A percentile compares a stretch with the other conserved stretches of the same genome.
phyloP scores from a whole-genome alignment of 2,329 filamentous ascomycete genomes.

The Teratosphaeria pseudoeucalypti region DNA sequence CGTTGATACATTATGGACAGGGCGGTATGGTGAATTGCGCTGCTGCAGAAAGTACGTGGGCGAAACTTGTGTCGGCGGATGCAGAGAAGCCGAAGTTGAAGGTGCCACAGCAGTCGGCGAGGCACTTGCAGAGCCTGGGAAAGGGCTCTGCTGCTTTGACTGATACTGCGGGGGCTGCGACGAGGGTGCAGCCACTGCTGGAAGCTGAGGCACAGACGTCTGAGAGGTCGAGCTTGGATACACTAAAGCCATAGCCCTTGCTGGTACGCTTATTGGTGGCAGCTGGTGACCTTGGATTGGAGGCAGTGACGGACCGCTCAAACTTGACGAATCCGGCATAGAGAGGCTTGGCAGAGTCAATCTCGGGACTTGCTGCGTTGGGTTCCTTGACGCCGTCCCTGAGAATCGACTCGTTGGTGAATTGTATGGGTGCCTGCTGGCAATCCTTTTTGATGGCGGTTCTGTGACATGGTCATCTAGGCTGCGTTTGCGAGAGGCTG shows the following conservation, averaged over 20 bases:
- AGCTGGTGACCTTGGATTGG: constrained; percentile 36
- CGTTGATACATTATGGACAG: constrained; percentile 79
- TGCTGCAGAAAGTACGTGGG: constrained; percentile 81
- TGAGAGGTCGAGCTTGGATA: constrained; percentile 52
- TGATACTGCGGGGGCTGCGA: constrained; percentile 22
- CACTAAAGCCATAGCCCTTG: constrained; percentile 58
- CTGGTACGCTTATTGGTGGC: constrained; percentile 53
- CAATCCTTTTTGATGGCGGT: constrained; percentile 44
- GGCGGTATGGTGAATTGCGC: constrained; percentile 83
- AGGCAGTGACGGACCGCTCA: constrained; percentile 7
- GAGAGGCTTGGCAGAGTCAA: constrained; percentile 64
- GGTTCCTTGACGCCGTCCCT: constrained; percentile 23
- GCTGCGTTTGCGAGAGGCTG: constrained; percentile 44
- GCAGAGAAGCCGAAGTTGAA: constrained; percentile 43
- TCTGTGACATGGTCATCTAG: constrained; percentile 46
- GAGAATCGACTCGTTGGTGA: constrained; percentile 23
- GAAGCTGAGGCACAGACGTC: constrained; percentile 31
- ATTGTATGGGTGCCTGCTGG: constrained; percentile 15
- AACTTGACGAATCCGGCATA: constrained; percentile 41
- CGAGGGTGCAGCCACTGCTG: constrained; percentile 12
- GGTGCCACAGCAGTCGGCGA: constrained; percentile 62
- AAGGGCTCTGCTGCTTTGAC: constrained; percentile 45
- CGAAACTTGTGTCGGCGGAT: constrained; percentile 55
- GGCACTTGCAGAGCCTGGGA: constrained; percentile 42
- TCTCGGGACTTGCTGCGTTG: constrained; percentile 32